Evolutionary conservation across 2,329 filamentous ascomycete species (phyloP), one percentile per base, ranked within the genome.

Genomic region (Sarocladium kiliense): DNA sequence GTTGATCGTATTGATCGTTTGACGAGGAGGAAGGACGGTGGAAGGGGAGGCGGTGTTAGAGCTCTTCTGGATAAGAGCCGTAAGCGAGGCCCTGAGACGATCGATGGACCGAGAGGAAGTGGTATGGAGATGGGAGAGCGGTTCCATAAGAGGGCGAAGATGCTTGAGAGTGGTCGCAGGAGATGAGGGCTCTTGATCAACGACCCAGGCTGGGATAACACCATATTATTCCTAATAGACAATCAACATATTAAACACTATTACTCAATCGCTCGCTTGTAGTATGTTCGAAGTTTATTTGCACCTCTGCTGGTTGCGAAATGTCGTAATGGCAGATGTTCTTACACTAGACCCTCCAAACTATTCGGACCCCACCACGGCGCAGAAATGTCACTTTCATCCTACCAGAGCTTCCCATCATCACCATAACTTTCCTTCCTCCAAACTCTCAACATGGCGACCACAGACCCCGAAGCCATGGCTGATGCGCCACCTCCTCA

Each of bases 1-100:
- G 82, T 92, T 53, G 90, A 96, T 71, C 81, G 93, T 44, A 96
- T 97, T 70, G 87, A 91, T 63, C 80, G 86, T 59, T 76, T 96
- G 65, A 97, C 92, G 6, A 84, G 84, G 70, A 82, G 82, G 66
- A 89, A 85, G 69, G 77, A 77, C 58, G 76, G 77, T 34, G 36
- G 77, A 61, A 68, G 77, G 50, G 74, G 79, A 55, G 74, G 78
- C 23, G 78, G 80, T 30, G 82, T 82, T 12, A 79, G 77, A 61
- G 80, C 82, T 0, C 66, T 90, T 61, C 70, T 92, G 61, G 92
- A 96, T 66, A 92, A 87, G 78, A 95, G 91, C 68, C 81, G 92
- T 59, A 97, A 97, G 79, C 81, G 92, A 62, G 80, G 80, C 25
- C 76, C 81, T 21, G 87, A 92, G 25, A 81, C 79, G 0, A 67